Conservation (phyloP, 2,329 filamentous ascomycete genomes). For the Ceratocystis diversiconidia region DNA sequence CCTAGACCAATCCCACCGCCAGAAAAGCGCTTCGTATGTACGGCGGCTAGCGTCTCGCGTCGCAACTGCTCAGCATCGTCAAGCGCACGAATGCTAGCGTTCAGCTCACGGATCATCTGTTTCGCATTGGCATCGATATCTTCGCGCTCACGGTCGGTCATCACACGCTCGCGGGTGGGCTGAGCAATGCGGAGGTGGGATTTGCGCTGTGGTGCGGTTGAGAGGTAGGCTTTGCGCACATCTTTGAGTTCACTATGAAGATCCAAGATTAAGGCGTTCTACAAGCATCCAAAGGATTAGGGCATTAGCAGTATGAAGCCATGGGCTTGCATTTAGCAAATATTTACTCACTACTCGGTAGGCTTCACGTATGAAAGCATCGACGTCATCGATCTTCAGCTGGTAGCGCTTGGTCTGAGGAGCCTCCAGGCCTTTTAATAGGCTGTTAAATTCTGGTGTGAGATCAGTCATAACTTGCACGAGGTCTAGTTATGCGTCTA, state of each 20-base stretch:
- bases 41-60: constrained; percentile 55
- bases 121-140: constrained; percentile 80
- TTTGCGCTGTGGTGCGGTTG: constrained; percentile 54
- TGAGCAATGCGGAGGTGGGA: constrained; percentile 6
- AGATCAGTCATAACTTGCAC: constrained; percentile 40
- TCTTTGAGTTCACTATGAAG: constrained; percentile 67
- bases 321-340: not conserved
- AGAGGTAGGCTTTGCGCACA: constrained; percentile 83
- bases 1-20: constrained; percentile 40
- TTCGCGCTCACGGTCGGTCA: constrained; percentile 73
- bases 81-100: constrained; percentile 63
- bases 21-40: constrained; percentile 58
- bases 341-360: constrained; percentile 62
- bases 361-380: constrained; percentile 86
- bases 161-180: constrained; percentile 28
- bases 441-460: constrained; percentile 53
- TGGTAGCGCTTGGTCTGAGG: constrained; percentile 30
- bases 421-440: constrained; percentile 46
- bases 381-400: constrained; percentile 42
- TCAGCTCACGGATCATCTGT: constrained; percentile 69
- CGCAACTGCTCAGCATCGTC: constrained; percentile 71
- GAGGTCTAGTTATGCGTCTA: not conserved
- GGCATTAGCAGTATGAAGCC: not conserved
- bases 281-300: not conserved
- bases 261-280: constrained; percentile 76